These are phyloP conservation scores for Beauveria brongniartii DNA, from an alignment of 2,329 filamentous ascomycete genomes.

Conservation along the genomic window DNA sequence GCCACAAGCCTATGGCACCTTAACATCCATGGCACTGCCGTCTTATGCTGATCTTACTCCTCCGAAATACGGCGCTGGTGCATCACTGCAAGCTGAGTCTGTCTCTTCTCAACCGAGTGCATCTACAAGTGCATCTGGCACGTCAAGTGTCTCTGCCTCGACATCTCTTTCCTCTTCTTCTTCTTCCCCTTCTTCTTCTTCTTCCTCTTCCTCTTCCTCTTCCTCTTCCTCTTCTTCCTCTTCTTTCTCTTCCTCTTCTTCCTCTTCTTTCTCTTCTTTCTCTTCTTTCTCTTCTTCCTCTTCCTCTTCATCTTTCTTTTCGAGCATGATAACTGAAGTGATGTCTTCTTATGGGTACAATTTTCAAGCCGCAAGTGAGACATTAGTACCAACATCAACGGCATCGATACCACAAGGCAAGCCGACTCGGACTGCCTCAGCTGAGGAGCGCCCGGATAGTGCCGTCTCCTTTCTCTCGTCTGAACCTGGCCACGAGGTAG, in stretches of 20 bases:
- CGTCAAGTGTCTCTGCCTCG: not conserved
- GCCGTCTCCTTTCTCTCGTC: conserved; percentile 1
- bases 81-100: not conserved
- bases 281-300: not conserved
- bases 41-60: not conserved
- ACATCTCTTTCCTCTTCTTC: not conserved
- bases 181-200: not conserved
- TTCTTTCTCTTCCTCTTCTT: not conserved
- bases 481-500: not conserved
- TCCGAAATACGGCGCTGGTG: not conserved
- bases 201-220: not conserved
- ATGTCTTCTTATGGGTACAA: conserved; percentile 4
- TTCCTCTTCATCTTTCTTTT: not conserved
- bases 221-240: no score
- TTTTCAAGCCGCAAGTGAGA: not conserved
- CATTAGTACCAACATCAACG: not conserved
- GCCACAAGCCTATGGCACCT: conserved; percentile 1
- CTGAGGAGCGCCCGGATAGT: not conserved
- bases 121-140: not conserved
- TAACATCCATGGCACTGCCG: not conserved
- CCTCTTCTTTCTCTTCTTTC: not conserved
- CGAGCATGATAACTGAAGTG: not conserved
- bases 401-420: not conserved
- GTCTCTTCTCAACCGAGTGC: not conserved
- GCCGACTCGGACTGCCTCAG: not conserved